Evolutionary conservation across 495 filamentous ascomycete genomes (phyloP), one percentile per base, ranked within the genome.

Genomic region (Lasiosphaeria miniovina): DNA sequence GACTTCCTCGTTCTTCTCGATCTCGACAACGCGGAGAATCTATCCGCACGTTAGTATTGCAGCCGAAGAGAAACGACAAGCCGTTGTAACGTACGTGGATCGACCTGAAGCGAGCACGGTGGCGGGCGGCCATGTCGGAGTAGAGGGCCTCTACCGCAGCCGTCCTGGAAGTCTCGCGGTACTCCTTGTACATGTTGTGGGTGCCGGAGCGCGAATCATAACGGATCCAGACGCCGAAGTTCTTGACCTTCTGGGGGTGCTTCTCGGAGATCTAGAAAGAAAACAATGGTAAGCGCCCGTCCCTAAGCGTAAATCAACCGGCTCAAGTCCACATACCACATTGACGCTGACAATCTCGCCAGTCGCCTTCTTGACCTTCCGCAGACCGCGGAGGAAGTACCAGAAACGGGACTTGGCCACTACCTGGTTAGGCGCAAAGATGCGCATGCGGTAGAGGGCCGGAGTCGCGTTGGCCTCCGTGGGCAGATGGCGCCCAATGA

Each of bases 101-200:
- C 58, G 91, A 96, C 77, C 95, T 86, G 84, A 98, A 98, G 67
- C 94, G 90, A 69, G 94, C 86, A 77, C 94, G 90, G 84, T 98
- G 94, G 72, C 95, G 89, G 75, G 95, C 93, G 71, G 94, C 90
- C 95, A 98, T 98, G 79, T 98, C 94, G 82, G 96, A 90, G 86
- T 98, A 98, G 75, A 98, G 87, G 66, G 92, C 82, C 80, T 98
- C 90, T 62, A 98, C 94, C 63, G 94, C 94, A 61, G 91, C 93
- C 63, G 86, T 89, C 77, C 94, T 86, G 73, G 90, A 92, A 83
- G 96, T 90, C 86, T 98, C 94, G 75, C 94, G 89, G 87, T 97
- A 98, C 85, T 98, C 94, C 85, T 97, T 98, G 90, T 98, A 98
- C 94, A 98, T 98, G 87, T 98, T 98, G 90, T 98, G 94, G 68